phyloP scores from a whole-genome alignment of 2,329 filamentous ascomycete species.

The Chaetomiaceae sp. region DNA sequence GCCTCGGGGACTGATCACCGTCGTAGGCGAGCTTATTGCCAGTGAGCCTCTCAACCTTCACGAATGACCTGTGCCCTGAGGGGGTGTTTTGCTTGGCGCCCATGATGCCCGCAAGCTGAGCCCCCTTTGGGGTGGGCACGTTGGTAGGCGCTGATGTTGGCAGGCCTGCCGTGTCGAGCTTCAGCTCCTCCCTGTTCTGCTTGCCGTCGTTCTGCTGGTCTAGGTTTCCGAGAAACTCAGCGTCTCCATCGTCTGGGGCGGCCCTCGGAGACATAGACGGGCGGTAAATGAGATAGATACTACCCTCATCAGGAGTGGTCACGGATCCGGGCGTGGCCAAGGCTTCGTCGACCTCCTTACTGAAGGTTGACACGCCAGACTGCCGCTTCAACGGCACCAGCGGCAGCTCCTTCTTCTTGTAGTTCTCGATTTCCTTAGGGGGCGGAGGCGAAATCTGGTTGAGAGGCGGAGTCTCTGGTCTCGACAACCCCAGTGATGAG shows the following conservation, averaged over 20 bases:
- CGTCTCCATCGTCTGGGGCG: constrained; percentile 9
- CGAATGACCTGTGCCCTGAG: constrained; percentile 29
- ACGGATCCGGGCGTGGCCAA: constrained; percentile 11
- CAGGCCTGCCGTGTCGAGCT: neutral
- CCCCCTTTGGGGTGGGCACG: constrained; percentile 16
- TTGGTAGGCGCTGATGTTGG: constrained; percentile 22
- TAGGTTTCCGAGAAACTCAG: constrained; percentile 7
- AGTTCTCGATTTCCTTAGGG: constrained; percentile 15
- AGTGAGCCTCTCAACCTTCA: constrained; percentile 38
- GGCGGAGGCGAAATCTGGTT: constrained; percentile 9
- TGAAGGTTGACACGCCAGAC: constrained; percentile 19
- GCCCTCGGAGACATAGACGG: neutral
- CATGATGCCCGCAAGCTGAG: constrained; percentile 16
- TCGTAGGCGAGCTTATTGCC: constrained; percentile 32
- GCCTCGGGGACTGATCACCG: neutral
- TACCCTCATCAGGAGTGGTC: neutral
- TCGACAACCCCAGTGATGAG: neutral
- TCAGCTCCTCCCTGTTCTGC: neutral
- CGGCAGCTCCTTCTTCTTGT: constrained; percentile 26
- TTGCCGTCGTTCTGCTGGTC: constrained; percentile 1
- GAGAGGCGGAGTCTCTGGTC: neutral
- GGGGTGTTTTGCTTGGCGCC: constrained; percentile 14
- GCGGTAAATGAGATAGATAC: constrained; percentile 8
- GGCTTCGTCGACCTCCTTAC: constrained; percentile 20
- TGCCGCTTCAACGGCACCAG: constrained; percentile 20